Evolutionary conservation across 768 basidiomycete species (phyloP).

Genomic region (Kwoniella europaea): DNA sequence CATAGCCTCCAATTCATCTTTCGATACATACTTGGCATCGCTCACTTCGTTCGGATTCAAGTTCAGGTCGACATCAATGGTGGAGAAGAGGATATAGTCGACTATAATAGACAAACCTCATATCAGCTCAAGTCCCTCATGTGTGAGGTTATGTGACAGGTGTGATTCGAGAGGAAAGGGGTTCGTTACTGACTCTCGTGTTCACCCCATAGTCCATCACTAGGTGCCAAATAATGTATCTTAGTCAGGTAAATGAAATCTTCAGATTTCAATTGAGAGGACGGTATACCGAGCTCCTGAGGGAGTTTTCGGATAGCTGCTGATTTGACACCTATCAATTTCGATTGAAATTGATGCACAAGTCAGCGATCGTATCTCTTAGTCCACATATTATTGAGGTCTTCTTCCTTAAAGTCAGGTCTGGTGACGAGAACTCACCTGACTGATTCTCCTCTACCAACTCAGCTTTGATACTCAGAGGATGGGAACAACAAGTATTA

Average conservation of each 20-base stretch:
- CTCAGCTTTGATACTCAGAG: slow-evolving; percentile 72
- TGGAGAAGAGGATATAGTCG: slow-evolving; percentile 95
- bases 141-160: not conserved
- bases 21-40: slow-evolving; percentile 87
- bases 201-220: slow-evolving; percentile 92
- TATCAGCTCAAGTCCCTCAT: slow-evolving; percentile 2
- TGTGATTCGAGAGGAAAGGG: not conserved
- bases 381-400: not conserved
- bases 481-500: slow-evolving; percentile 98
- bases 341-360: not conserved
- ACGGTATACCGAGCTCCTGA: slow-evolving; percentile 93
- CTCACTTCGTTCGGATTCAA: slow-evolving; percentile 90
- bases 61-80: slow-evolving; percentile 79
- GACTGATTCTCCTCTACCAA: slow-evolving; percentile 79
- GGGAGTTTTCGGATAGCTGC: slow-evolving; percentile 96
- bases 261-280: slow-evolving; percentile 74
- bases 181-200: slow-evolving; percentile 75
- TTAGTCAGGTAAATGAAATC: slow-evolving; percentile 91
- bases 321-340: slow-evolving; percentile 72
- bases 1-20: slow-evolving; percentile 86
- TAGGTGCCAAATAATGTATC: slow-evolving; percentile 97
- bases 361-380: too few relatives aligned
- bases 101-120: slow-evolving; percentile 63
- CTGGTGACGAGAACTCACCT: slow-evolving; percentile 49
- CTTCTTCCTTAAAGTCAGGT: not conserved